Evolutionary conservation across 2,329 filamentous ascomycete genomes (phyloP).

Genomic region (Allantophomopsis cytisporea): DNA sequence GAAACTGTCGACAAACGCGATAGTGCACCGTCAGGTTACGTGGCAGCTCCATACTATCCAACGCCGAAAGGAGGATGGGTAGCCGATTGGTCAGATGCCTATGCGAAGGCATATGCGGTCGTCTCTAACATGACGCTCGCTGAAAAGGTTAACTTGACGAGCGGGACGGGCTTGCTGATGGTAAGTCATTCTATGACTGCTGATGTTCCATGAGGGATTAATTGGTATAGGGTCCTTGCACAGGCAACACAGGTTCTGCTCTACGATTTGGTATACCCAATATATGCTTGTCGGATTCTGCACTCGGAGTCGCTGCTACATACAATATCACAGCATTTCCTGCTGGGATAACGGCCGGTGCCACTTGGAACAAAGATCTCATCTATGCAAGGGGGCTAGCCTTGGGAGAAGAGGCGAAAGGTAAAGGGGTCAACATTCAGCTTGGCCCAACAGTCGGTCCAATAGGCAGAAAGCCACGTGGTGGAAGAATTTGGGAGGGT

Average conservation of each 20-base stretch:
- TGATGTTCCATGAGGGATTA: background rate
- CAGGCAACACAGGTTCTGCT: slow-evolving; percentile 65
- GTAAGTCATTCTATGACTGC: slow-evolving; percentile 14
- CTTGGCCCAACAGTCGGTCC: slow-evolving; percentile 63
- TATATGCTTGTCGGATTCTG: slow-evolving; percentile 59
- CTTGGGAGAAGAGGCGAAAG: slow-evolving; percentile 56
- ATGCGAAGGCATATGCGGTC: slow-evolving; percentile 51
- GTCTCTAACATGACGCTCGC: slow-evolving; percentile 67
- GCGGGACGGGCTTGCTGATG: slow-evolving; percentile 60
- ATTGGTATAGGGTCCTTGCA: slow-evolving; percentile 37
- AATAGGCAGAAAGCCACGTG: slow-evolving; percentile 57
- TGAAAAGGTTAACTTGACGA: slow-evolving; percentile 68
- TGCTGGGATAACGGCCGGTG: slow-evolving; percentile 62
- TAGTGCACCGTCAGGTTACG: slow-evolving; percentile 3
- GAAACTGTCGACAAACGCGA: background rate
- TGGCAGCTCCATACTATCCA: slow-evolving; percentile 10
- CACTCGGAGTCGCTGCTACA: slow-evolving; percentile 57
- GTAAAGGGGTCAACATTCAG: slow-evolving; percentile 60
- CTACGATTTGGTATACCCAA: slow-evolving; percentile 57
- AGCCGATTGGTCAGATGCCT: slow-evolving; percentile 48
- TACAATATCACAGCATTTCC: slow-evolving; percentile 69
- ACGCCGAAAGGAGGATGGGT: slow-evolving; percentile 39
- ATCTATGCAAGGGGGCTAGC: slow-evolving; percentile 56
- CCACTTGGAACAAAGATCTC: slow-evolving; percentile 61
- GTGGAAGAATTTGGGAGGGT: slow-evolving; percentile 64